Conservation (phyloP, 2,329 filamentous ascomycete species). For the Ascochyta clinopodiicola region DNA sequence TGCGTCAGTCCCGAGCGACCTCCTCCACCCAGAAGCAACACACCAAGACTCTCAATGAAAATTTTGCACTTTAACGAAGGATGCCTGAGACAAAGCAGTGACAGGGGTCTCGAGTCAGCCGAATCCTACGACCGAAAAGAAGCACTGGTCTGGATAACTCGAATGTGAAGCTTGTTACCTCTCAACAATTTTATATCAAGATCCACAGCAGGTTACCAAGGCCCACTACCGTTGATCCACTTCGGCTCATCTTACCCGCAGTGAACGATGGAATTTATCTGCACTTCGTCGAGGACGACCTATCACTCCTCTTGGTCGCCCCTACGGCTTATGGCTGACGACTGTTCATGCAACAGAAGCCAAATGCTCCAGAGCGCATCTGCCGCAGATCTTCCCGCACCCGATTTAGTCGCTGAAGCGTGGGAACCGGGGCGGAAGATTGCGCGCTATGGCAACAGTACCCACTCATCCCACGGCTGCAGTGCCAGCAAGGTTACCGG, state of each 20-base stretch:
- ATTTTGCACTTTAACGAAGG: not conserved
- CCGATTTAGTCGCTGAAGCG: not conserved
- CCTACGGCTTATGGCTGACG: constrained; percentile 4
- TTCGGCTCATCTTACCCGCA: not conserved
- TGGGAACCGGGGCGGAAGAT: constrained; percentile 1
- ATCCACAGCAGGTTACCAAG: constrained; percentile 4
- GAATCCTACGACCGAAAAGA: not conserved
- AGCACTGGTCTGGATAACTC: not conserved
- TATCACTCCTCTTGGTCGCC: constrained; percentile 1
- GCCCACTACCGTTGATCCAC: constrained; percentile 4
- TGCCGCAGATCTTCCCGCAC: constrained; percentile 10
- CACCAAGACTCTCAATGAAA: not conserved
- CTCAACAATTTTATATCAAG: constrained; percentile 11
- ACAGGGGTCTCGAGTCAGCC: not conserved
- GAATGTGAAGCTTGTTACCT: not conserved
- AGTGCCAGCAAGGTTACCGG: not conserved
- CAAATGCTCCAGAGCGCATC: constrained; percentile 10
- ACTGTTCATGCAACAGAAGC: constrained; percentile 13
- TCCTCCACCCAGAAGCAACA: not conserved
- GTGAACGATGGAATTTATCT: not conserved
- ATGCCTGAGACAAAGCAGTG: not conserved
- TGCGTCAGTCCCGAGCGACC: not conserved
- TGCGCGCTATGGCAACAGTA: constrained; percentile 2
- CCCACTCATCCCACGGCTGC: not conserved
- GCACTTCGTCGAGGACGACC: not conserved